Evolutionary conservation across 169 alveolate genomes (phyloP).

Genomic region (Eimeria sp.): DNA sequence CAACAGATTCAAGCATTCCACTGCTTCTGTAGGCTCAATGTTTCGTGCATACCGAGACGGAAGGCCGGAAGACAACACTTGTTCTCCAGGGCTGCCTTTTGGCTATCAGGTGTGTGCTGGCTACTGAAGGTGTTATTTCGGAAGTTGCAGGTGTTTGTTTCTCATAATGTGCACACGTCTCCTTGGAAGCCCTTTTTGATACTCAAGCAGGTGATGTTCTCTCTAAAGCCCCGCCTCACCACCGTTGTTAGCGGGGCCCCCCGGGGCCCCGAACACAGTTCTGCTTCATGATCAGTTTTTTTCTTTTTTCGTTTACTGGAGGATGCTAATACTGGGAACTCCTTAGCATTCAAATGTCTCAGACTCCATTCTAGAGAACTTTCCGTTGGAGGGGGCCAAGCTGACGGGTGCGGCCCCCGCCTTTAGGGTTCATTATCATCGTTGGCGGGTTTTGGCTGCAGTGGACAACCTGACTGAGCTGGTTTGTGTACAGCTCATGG

Average conservation of each 20-base stretch:
- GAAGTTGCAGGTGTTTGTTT: not conserved
- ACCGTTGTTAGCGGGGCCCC: conserved; percentile 35
- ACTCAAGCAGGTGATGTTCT: not conserved
- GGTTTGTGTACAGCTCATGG: not conserved
- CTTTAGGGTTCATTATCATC: not conserved
- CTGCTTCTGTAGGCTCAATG: not conserved
- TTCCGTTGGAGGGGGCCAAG: conserved; percentile 15
- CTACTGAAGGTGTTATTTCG: not conserved
- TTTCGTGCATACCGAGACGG: not conserved
- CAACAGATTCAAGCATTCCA: not conserved
- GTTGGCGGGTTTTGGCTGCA: conserved; percentile 2
- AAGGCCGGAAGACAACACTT: not conserved
- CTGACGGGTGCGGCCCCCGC: not conserved
- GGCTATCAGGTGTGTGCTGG: not conserved
- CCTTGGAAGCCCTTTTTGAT: not conserved
- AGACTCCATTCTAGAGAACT: not conserved
- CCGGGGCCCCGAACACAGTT: conserved; percentile 51
- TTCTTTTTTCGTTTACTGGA: not conserved
- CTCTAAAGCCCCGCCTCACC: conserved; percentile 42
- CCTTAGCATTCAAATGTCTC: not conserved
- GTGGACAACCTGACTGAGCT: not conserved
- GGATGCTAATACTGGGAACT: not conserved
- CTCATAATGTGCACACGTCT: not conserved
- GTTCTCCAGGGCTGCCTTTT: not conserved
- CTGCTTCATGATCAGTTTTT: not conserved